phyloP scores from a whole-genome alignment of 1,139 yeast species.

The Nadsonia commutata region DNA sequence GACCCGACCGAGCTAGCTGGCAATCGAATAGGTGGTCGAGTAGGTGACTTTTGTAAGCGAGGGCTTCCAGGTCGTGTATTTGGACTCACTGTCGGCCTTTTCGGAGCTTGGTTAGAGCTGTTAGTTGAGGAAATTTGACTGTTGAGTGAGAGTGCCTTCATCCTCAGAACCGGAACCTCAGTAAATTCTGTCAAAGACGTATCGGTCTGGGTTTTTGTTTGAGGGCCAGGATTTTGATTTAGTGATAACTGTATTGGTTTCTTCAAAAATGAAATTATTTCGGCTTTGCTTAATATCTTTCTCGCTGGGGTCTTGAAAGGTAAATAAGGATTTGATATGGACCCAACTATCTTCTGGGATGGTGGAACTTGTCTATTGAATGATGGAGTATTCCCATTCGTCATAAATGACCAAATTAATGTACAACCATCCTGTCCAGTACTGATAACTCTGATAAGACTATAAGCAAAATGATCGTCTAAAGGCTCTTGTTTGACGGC shows the following conservation, averaged over 20 bases:
- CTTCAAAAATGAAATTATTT: neutral
- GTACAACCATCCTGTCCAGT: conserved; percentile 19
- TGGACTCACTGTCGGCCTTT: neutral
- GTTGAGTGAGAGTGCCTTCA: neutral
- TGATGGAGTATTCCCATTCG: neutral
- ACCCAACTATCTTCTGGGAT: too few relatives aligned
- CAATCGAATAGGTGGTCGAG: conserved; percentile 1
- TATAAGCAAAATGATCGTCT: conserved; percentile 3
- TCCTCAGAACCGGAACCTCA: neutral
- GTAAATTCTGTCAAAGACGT: neutral
- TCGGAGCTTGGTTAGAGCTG: neutral
- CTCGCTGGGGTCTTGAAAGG: neutral
- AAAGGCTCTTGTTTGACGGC: too few relatives aligned
- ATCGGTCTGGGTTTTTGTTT: neutral
- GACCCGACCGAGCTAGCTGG: too few relatives aligned
- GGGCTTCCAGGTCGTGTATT: neutral
- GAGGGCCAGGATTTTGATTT: neutral
- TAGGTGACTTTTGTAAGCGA: conserved; percentile 1
- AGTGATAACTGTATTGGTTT: neutral
- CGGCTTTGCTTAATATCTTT: neutral
- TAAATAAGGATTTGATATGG: neutral
- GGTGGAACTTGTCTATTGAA: too few relatives aligned
- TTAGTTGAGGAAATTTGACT: neutral
- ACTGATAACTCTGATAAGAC: conserved; percentile 12
- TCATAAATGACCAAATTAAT: conserved; percentile 14